Conservation (phyloP, 345 rosid species). For the Euphorbia pulcherrima region DNA sequence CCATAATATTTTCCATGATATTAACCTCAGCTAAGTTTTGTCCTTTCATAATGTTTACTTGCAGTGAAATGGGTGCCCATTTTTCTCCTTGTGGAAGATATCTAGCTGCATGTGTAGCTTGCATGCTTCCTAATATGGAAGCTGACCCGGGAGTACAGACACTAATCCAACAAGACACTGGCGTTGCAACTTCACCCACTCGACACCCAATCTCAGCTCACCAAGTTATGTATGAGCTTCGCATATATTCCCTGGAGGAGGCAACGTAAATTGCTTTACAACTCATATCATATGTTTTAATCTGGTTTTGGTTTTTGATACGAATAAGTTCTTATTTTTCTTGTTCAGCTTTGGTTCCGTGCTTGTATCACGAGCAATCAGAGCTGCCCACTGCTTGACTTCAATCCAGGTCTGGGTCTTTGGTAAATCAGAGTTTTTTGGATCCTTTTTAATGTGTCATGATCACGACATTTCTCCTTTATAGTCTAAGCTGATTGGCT, state of each 20-base stretch:
- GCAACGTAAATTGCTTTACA: conserved; percentile 58
- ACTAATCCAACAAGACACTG: conserved; percentile 62
- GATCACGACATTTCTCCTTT: not conserved
- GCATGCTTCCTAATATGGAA: conserved; percentile 75
- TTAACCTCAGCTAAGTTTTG: not conserved
- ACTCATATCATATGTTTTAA: conserved; percentile 4
- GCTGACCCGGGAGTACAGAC: conserved; percentile 73
- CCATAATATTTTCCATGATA: not conserved
- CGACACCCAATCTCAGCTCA: conserved; percentile 90
- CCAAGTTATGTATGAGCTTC: conserved; percentile 94
- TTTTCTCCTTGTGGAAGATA: conserved; percentile 97
- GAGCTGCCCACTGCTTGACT: conserved; percentile 97
- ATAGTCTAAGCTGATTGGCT: not conserved
- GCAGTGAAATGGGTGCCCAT: conserved; percentile 99
- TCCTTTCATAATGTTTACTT: conserved; percentile 15
- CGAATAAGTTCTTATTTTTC: conserved; percentile 16
- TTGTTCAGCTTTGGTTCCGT: conserved; percentile 70
- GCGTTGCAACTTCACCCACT: conserved; percentile 83
- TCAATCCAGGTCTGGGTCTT: conserved; percentile 75
- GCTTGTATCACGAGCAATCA: conserved; percentile 81
- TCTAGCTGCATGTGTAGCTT: conserved; percentile 95
- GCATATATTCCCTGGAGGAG: conserved; percentile 89
- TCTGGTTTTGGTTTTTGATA: conserved; percentile 6
- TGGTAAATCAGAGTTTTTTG: conserved; percentile 7
- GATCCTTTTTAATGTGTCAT: not conserved